Base-by-base conservation (phyloP, 305 asterid species). In the Salvia sclarea region DNA sequence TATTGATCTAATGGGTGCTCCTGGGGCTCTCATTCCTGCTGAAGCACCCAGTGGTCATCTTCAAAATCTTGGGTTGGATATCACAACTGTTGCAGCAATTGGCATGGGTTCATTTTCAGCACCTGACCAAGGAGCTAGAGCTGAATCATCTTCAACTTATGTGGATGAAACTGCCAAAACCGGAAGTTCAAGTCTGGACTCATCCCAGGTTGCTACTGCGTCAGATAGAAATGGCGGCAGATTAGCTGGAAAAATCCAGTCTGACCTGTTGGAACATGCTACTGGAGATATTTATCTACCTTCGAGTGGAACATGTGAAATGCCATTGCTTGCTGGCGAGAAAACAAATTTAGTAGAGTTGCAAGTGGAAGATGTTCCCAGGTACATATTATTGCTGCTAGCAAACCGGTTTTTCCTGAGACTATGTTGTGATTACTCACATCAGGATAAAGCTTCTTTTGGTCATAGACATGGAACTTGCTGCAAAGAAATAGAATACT, bases 1-100 rank as follows among this genome's bases (percentile, higher is more conserved):
- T 75, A 84, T 94, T 79, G 99, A 94, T 81, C 88, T 94, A 68
- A 94, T 94, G 99, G 97, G 99, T 77, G 99, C 98, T 78, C 99
- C 99, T 17, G 99, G 99, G 75, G 80, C 97, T 37, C 94, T 91
- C 76, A 94, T 94, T 75, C 99, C 99, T 30, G 80, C 91, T 35
- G 99, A 94, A 82, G 84, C 86, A 40, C 94, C 99, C 24, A 79
- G 85, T 74, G 69, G 85, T 60, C 95, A 75, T 76, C 84, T 80
- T 69, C 95, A 78, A 74, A 85, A 69, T 72, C 76, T 80, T 77
- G 92, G 82, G 68, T 76, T 88, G 71, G 99, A 89, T 72, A 49
- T 73, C 60, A 65, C 85, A 63, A 73, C 79, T 66, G 66, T 77
- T 78, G 74, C 79, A 54, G 86, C 78, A 38, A 74, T 59, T 16